phyloP scores from a whole-genome alignment of 495 filamentous ascomycete species.

The Corynascus novoguineensis region DNA sequence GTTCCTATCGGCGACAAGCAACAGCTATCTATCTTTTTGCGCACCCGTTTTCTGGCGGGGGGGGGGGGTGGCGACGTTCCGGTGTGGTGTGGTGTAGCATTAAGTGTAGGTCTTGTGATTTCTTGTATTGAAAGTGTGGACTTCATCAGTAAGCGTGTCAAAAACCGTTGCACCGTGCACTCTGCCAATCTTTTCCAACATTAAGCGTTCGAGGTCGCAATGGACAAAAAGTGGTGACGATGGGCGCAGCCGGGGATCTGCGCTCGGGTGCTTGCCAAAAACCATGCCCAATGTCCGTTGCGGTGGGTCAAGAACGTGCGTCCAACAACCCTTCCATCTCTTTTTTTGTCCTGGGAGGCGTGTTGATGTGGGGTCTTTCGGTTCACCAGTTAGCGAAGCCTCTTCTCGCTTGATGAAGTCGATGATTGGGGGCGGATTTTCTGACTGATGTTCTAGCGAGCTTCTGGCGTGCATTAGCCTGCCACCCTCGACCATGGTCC shows the following conservation, averaged over 20 bases:
- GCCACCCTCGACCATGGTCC: neutral
- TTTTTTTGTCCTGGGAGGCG: neutral
- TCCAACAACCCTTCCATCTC: neutral
- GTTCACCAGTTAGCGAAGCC: no score
- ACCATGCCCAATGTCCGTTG: conserved; percentile 17
- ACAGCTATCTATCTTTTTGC: no score
- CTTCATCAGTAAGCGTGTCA: no score
- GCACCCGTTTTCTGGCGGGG: no score
- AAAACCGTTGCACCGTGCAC: conserved; percentile 12
- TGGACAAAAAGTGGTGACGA: neutral
- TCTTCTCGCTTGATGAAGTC: no score
- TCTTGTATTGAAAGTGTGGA: no score
- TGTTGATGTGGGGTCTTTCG: no score
- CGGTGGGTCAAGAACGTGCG: conserved; percentile 12
- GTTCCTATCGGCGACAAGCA: no score
- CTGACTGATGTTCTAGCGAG: conserved; percentile 21
- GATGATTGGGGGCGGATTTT: neutral
- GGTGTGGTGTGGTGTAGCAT: no score
- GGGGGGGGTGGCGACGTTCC: no score
- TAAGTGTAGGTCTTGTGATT: no score
- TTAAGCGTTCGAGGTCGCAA: neutral
- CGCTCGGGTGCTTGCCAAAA: conserved; percentile 13
- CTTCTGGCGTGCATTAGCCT: conserved; percentile 19
- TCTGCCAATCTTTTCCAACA: neutral
- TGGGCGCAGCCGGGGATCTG: conserved; percentile 3